These are phyloP conservation scores for Musa balbisiana DNA, from an alignment of 202 grass and related monocot genomes.

Conservation along the genomic window DNA sequence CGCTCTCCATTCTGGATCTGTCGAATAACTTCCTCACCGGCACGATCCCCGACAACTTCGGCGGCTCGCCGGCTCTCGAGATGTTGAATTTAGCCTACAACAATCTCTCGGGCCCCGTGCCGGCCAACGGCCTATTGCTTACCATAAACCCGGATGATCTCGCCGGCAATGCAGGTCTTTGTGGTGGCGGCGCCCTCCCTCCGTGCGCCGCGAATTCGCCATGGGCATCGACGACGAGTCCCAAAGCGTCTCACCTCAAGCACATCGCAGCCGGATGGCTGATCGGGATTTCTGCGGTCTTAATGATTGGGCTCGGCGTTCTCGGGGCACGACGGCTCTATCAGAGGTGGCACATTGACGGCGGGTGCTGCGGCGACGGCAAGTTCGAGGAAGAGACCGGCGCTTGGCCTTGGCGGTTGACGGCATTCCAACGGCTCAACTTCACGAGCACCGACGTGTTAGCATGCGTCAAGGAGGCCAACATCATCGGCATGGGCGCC, in stretches of 20 bases:
- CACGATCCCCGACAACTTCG: slow-evolving; percentile 14
- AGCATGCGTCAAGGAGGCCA: slow-evolving; percentile 80
- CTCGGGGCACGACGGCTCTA: slow-evolving; percentile 52
- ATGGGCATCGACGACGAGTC: slow-evolving; percentile 23
- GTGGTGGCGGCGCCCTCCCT: slow-evolving; percentile 3
- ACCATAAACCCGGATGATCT: slow-evolving; percentile 23
- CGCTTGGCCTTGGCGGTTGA: slow-evolving; percentile 84
- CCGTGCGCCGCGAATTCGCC: slow-evolving; percentile 24
- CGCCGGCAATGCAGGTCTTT: slow-evolving; percentile 16
- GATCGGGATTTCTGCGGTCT: slow-evolving; percentile 43
- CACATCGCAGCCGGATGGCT: slow-evolving; percentile 76
- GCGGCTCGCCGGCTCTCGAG: slow-evolving; percentile 17
- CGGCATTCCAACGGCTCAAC: slow-evolving; percentile 70
- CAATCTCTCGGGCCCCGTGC: slow-evolving; percentile 15
- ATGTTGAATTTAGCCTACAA: slow-evolving; percentile 21
- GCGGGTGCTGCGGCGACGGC: slow-evolving; percentile 62
- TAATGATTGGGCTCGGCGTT: slow-evolving; percentile 28
- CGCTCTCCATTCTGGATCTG: slow-evolving; percentile 74
- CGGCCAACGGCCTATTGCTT: slow-evolving; percentile 1
- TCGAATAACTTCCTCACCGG: slow-evolving; percentile 59
- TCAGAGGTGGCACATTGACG: slow-evolving; percentile 46
- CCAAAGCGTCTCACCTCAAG: slow-evolving; percentile 48
- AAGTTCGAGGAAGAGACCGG: slow-evolving; percentile 30
- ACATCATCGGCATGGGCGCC: slow-evolving; percentile 90
- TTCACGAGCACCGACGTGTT: slow-evolving; percentile 90